phyloP scores from a whole-genome alignment of 768 basidiomycete genomes.

The Trametes cingulata region DNA sequence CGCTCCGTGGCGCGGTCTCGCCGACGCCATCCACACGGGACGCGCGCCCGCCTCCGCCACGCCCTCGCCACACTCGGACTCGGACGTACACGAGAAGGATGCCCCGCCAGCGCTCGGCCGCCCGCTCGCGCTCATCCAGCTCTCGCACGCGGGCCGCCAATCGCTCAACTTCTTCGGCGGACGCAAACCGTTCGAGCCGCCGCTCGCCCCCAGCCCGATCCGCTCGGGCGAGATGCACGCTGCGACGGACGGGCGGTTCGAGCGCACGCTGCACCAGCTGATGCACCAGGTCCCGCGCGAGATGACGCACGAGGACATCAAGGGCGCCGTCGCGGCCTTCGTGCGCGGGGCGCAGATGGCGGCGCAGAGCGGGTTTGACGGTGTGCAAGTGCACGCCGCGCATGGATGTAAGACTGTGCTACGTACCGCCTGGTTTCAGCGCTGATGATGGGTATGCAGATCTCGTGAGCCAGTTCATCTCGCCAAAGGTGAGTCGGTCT shows the following conservation, averaged over 20 bases:
- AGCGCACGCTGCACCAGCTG: constrained; percentile 43
- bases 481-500: constrained; percentile 53
- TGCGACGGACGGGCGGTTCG: constrained; percentile 30
- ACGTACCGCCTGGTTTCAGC: background rate
- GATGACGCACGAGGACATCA: constrained; percentile 63
- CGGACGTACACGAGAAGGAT: background rate
- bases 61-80: too few species aligned
- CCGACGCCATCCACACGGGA: constrained; percentile 49
- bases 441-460: constrained; percentile 44
- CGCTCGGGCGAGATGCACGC: constrained; percentile 42
- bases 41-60: background rate
- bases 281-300: constrained; percentile 64
- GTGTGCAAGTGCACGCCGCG: constrained; percentile 80
- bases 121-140: constrained; percentile 73
- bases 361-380: constrained; percentile 74
- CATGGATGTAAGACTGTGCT: constrained; percentile 73
- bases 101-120: background rate
- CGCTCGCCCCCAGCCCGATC: constrained; percentile 73
- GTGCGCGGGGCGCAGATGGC: constrained; percentile 68
- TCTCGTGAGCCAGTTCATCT: constrained; percentile 77
- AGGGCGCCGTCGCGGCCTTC: constrained; percentile 60
- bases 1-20: constrained; percentile 51
- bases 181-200: constrained; percentile 55
- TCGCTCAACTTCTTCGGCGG: constrained; percentile 73
- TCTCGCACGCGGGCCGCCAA: constrained; percentile 84